Evolutionary conservation across 129 eudicot species (phyloP).

Genomic region (Flaveria trinervia): DNA sequence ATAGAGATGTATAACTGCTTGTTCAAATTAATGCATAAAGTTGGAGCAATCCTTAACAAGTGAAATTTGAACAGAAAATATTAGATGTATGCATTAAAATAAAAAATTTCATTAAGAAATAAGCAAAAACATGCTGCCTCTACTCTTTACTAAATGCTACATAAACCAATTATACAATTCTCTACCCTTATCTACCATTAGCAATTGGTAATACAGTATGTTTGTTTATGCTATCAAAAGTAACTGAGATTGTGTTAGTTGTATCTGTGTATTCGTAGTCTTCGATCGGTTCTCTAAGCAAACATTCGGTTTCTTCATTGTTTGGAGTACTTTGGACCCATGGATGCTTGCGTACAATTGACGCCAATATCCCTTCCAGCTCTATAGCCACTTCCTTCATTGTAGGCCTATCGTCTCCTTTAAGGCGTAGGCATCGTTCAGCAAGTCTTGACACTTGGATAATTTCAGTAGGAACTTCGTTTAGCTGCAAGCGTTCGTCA

Average conservation of each 20-base stretch:
- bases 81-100: too few species aligned
- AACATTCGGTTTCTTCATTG: slow-evolving; percentile 20
- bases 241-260: background rate
- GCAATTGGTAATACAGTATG: slow-evolving; percentile 11
- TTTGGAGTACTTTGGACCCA: slow-evolving; percentile 20
- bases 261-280: background rate
- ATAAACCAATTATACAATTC: background rate
- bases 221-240: slow-evolving; percentile 19
- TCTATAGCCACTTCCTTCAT: slow-evolving; percentile 40
- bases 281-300: slow-evolving; percentile 6
- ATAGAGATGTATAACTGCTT: too few species aligned
- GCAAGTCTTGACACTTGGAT: slow-evolving; percentile 21
- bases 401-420: slow-evolving; percentile 34
- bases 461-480: slow-evolving; percentile 20
- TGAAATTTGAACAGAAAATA: too few species aligned
- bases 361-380: slow-evolving; percentile 24
- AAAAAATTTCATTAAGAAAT: too few species aligned
- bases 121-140: too few species aligned
- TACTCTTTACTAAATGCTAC: too few species aligned
- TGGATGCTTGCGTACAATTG: slow-evolving; percentile 24
- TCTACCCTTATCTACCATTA: background rate
- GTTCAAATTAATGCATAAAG: too few species aligned
- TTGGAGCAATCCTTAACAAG: too few species aligned
- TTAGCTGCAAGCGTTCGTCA: slow-evolving; percentile 18
- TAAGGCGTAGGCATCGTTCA: slow-evolving; percentile 19